Percentiles rank a stretch among this genome's conserved stretches.
phyloP scores from a whole-genome alignment of 345 rosid species.

The Eucalyptus pumila region DNA sequence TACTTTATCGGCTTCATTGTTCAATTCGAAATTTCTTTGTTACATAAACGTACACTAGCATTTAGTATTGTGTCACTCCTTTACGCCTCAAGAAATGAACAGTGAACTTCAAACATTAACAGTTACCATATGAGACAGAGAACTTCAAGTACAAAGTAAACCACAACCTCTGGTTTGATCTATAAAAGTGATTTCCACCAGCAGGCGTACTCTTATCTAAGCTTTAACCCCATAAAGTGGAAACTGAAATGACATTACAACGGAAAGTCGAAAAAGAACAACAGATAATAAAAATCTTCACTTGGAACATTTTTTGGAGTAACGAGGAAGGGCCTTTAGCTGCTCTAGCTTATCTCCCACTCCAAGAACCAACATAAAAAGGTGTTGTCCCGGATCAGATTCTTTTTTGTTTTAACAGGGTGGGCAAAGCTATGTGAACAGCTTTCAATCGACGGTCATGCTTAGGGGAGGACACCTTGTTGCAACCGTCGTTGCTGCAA shows the following conservation, averaged over 20 bases:
- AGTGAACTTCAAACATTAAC: background rate
- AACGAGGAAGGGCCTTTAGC: background rate
- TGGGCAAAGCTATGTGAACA: background rate
- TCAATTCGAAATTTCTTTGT: background rate
- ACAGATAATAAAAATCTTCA: background rate
- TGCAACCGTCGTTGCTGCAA: background rate
- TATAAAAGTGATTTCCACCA: background rate
- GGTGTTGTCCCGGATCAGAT: slow-evolving; percentile 30
- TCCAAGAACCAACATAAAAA: slow-evolving; percentile 54
- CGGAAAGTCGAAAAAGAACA: background rate
- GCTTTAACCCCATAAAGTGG: background rate
- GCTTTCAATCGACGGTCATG: background rate
- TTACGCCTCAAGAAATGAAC: background rate
- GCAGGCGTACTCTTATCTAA: background rate
- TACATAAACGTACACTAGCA: background rate
- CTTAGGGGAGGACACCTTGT: background rate
- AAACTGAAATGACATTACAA: background rate
- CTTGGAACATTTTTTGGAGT: background rate
- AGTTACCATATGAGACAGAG: background rate
- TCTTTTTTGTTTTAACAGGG: background rate
- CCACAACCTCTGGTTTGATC: background rate
- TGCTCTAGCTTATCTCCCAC: background rate
- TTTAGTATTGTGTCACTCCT: background rate
- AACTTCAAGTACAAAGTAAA: background rate
- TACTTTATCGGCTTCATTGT: background rate